Percentiles rank a stretch among this genome's conserved stretches.
Conservation (phyloP, 2,329 filamentous ascomycete genomes). For the Eutypa lata region DNA sequence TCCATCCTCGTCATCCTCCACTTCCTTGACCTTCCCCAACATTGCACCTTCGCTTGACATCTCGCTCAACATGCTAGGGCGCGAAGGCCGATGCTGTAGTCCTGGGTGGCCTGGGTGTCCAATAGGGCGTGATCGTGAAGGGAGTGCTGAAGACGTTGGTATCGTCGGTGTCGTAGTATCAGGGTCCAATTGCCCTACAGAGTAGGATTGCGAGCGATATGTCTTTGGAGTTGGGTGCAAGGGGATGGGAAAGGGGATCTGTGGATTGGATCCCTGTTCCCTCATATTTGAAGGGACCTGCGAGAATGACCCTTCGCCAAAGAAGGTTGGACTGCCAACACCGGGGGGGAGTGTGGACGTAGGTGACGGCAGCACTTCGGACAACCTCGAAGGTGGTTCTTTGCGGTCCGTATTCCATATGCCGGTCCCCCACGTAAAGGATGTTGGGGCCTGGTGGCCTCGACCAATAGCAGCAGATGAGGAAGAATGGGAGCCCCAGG, state of each 20-base stretch:
- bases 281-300: slow-evolving; percentile 51
- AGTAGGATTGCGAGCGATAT: slow-evolving; percentile 94
- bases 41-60: slow-evolving; percentile 62
- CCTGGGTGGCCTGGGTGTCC: slow-evolving; percentile 65
- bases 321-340: slow-evolving; percentile 39
- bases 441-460: slow-evolving; percentile 39
- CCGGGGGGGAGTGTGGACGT: slow-evolving; percentile 57
- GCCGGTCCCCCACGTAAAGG: slow-evolving; percentile 73
- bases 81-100: slow-evolving; percentile 77
- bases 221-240: slow-evolving; percentile 88
- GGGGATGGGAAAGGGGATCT: slow-evolving; percentile 84
- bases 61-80: slow-evolving; percentile 72
- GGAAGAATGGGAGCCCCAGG: slow-evolving; percentile 55
- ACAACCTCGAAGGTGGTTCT: slow-evolving; percentile 70
- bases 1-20: slow-evolving; percentile 61
- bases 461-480: slow-evolving; percentile 46
- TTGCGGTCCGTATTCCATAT: slow-evolving; percentile 81
- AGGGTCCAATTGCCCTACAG: slow-evolving; percentile 82
- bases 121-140: slow-evolving; percentile 48
- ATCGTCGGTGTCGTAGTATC: slow-evolving; percentile 47
- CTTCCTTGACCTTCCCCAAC: slow-evolving; percentile 67
- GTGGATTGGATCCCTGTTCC: slow-evolving; percentile 53
- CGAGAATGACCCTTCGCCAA: slow-evolving; percentile 41
- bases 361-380: slow-evolving; percentile 72
- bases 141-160: slow-evolving; percentile 45